These are phyloP conservation scores for Seiridium unicorne DNA, from an alignment of 2,329 filamentous ascomycete genomes.

Conservation along the genomic window DNA sequence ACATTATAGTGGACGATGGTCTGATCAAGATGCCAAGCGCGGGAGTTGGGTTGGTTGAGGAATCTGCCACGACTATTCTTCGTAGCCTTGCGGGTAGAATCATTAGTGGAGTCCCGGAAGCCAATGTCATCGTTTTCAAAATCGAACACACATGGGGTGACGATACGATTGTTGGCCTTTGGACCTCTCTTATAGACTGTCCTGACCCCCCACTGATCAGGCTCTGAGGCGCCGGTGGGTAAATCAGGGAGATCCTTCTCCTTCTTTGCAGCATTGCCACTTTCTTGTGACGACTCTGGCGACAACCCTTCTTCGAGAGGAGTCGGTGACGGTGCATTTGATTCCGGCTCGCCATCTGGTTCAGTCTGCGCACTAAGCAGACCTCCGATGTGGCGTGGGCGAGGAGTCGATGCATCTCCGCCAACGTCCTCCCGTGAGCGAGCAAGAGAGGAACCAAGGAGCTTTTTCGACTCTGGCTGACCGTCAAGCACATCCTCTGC, in stretches of 20 bases:
- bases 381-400: constrained; percentile 39
- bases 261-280: constrained; percentile 17
- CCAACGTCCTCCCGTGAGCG: constrained; percentile 18
- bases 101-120: constrained; percentile 58
- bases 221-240: constrained; percentile 39
- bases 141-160: constrained; percentile 47
- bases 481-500: constrained; percentile 48
- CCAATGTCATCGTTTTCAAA: constrained; percentile 56
- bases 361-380: constrained; percentile 33
- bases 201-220: constrained; percentile 53
- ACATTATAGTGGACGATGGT: constrained; percentile 53
- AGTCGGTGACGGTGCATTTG: constrained; percentile 27
- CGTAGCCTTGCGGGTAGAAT: constrained; percentile 51
- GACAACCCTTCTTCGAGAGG: constrained; percentile 18
- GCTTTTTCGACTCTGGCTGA: constrained; percentile 48
- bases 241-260: constrained; percentile 28
- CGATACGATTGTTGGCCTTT: constrained; percentile 49
- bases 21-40: constrained; percentile 53
- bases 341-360: constrained; percentile 29
- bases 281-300: constrained; percentile 20
- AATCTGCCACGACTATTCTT: constrained; percentile 52
- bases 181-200: constrained; percentile 40
- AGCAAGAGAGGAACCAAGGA: constrained; percentile 29
- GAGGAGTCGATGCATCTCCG: constrained; percentile 26
- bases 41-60: constrained; percentile 51